Evolutionary conservation across 2,329 filamentous ascomycete species (phyloP).

Genomic region (Metarhizium rileyi): DNA sequence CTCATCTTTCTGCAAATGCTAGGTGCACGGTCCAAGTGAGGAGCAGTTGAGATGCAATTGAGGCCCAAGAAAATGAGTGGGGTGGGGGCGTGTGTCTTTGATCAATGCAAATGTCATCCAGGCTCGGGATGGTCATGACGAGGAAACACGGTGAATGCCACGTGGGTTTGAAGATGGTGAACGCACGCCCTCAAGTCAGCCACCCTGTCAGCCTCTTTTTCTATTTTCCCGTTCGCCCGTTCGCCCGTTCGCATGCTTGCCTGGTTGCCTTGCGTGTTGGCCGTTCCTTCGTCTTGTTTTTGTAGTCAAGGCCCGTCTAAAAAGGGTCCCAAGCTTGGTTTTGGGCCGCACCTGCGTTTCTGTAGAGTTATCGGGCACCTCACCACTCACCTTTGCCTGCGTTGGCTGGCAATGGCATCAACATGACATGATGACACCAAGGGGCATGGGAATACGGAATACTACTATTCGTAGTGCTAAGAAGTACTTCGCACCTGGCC

Average conservation of each 20-base stretch:
- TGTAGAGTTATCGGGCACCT: not conserved
- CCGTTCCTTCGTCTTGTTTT: too few relatives aligned
- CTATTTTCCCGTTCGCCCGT: not conserved
- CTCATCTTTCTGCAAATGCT: not conserved
- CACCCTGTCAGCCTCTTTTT: not conserved
- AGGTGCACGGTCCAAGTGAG: too few relatives aligned
- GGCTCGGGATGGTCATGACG: not conserved
- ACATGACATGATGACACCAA: too few relatives aligned
- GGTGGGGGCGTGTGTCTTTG: not conserved
- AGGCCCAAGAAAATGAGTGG: not conserved
- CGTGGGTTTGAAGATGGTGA: conserved; percentile 10
- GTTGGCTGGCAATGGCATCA: not conserved
- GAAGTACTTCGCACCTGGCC: too few relatives aligned
- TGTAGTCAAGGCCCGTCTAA: too few relatives aligned
- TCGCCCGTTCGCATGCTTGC: too few relatives aligned
- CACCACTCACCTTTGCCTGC: too few relatives aligned
- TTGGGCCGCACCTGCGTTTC: too few relatives aligned
- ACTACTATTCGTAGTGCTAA: too few relatives aligned
- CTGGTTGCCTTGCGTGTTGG: not conserved
- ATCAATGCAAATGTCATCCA: not conserved
- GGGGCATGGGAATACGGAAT: not conserved
- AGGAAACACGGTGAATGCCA: conserved; percentile 11
- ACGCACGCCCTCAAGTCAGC: not conserved
- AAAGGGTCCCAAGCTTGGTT: too few relatives aligned
- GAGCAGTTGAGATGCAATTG: too few relatives aligned